Base-by-base conservation (phyloP, 140 eudicot genomes). In the Oenanthe javanica region DNA sequence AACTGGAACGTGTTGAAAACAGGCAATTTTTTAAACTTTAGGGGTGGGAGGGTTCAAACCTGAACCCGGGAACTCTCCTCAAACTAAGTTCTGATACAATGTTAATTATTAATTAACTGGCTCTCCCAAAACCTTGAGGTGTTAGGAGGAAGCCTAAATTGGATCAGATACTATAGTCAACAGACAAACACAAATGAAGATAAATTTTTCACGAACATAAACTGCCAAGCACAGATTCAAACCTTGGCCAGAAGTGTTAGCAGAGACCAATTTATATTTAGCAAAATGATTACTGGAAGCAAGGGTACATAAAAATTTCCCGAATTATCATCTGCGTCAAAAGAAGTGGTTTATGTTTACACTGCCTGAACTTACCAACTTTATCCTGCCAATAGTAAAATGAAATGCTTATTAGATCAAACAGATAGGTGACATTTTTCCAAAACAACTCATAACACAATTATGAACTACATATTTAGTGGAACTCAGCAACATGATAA, bases 341-440 rank as follows among this genome's bases (percentile, higher is more conserved):
- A 76, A 16, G n/a, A 79, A 77, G 46, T 61, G 63, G 21, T 40
- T 72, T 67, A 13, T 55, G 63, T 15, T 46, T 50, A 48, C 83
- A 75, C 84, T 86, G 83, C 73, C 85, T 25, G 83, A 82, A 86
- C 97, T 88, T 91, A 95, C 99, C 99, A 61, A 95, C 93, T 90
- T 90, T 92, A 85, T 95, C 99, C 99, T 95, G 97, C 59, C 85
- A 90, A 77, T 48, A 81, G 12, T 27, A 59, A 84, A 83, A 75
- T 18, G 42, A 36, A 57, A 75, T 23, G 23, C 79, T 27, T 6
- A 50, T 75, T 49, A 75, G 79, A 47, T 75, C n/a, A 1, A 18
- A 47, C 16, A 45, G 51, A 74, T 9, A 19, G 64, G 31, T 51
- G 1, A 82, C 9, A 47, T 75, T 63, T 50, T 31, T 46, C 42